phyloP scores from a whole-genome alignment of 768 basidiomycete genomes.

The Kwoniella pini region DNA sequence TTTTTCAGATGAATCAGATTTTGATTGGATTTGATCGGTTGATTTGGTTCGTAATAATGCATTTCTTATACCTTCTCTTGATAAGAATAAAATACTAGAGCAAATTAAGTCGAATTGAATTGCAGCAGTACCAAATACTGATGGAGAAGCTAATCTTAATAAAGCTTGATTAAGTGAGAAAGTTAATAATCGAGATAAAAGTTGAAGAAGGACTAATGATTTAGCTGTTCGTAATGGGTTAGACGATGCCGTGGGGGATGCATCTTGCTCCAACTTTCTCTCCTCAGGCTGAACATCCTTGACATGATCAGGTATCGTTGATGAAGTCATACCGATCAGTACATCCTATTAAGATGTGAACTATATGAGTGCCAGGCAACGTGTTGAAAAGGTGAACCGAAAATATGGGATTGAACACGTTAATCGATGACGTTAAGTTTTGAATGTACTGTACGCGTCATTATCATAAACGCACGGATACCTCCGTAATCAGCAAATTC shows the following conservation, averaged over 20 bases:
- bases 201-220: conserved; percentile 81
- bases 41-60: conserved; percentile 66
- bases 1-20: conserved; percentile 2
- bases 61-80: conserved; percentile 88
- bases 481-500: not conserved
- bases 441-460: conserved; percentile 5
- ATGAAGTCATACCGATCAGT: not conserved
- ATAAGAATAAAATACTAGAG: conserved; percentile 86
- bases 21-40: too few relatives aligned
- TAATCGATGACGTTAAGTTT: not conserved
- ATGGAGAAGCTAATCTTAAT: conserved; percentile 77
- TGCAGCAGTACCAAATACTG: conserved; percentile 80
- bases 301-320: not conserved
- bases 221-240: conserved; percentile 35
- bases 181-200: conserved; percentile 79
- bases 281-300: not conserved
- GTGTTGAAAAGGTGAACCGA: not conserved
- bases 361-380: not conserved
- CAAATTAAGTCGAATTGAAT: conserved; percentile 92
- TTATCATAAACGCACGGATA: conserved; percentile 1
- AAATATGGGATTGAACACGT: not conserved
- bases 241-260: not conserved
- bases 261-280: not conserved
- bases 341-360: too few relatives aligned
- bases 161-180: conserved; percentile 87